Evolutionary conservation across 192 early-diverging fungal species (phyloP), one percentile per base, ranked within the genome.

Genomic region (Coemansia pectinata): DNA sequence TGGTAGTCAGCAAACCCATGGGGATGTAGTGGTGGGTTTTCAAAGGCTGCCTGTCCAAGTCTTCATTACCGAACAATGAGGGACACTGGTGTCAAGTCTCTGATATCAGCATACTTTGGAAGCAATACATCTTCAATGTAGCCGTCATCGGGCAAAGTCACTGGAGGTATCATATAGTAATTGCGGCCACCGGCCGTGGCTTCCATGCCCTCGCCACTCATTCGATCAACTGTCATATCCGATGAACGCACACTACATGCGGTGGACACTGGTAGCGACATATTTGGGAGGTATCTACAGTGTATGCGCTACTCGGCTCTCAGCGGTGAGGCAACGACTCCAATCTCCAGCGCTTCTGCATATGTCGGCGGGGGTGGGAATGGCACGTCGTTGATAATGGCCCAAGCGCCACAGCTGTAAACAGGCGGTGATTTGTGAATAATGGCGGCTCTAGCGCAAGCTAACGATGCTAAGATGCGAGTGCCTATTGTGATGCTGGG

Each of bases 361-460:
- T 83, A 83, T 14, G 71, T 69, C 0, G 80, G 80, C 15, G 80
- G 80, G 25, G 74, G 69, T 27, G 80, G 80, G 42, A 69, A 83
- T n/a, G 80, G 80, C 23, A 83, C 72, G 33, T 83, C 80, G 66
- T 69, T 83, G 63, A 83, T 83, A 31, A 77, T 83, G 14, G 72
- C 67, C 80, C 80, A 83, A 21, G 80, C 80, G 11, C 80, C 75
- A 47, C 80, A 75, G 19, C 50, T 61, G 57, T 83, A 83, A 17
- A 23, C 17, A 2, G 78, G 80, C 38, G 75, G 80, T n/a, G 62
- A 15, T 10, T 66, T 53, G 12, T 58, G 57, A 15, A 64, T 57
- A 27, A 77, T 67, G 19, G 61, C 69, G 0, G 67, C 77, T 23
- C 47, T 66, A 21, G 72, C 80, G 39, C 80, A 71, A 10, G 72